Conservation (phyloP, 306 rosid species). For the Quercus bicolor region DNA sequence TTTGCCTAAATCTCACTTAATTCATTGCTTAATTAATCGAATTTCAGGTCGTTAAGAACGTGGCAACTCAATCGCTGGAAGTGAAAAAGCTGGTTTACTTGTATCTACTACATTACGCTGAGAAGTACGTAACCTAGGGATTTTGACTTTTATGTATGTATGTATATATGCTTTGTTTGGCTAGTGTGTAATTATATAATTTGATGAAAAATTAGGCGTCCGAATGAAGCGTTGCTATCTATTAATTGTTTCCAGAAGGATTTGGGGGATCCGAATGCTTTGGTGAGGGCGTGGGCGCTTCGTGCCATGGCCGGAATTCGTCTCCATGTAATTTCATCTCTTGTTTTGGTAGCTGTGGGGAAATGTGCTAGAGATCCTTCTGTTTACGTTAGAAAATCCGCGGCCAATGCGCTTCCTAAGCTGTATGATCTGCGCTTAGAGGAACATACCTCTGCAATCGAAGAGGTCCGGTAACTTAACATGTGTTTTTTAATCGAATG, state of each 20-base stretch:
- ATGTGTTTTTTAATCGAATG: background rate
- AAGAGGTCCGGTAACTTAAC: slow-evolving; percentile 63
- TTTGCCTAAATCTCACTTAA: background rate
- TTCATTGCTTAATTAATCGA: slow-evolving; percentile 5
- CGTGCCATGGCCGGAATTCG: slow-evolving; percentile 97
- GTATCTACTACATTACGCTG: slow-evolving; percentile 95
- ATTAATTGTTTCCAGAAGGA: slow-evolving; percentile 95
- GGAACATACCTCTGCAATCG: slow-evolving; percentile 62
- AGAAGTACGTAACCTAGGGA: slow-evolving; percentile 54
- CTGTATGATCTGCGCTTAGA: slow-evolving; percentile 86
- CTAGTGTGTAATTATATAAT: background rate
- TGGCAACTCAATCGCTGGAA: slow-evolving; percentile 83
- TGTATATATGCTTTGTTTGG: no score
- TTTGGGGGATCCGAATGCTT: slow-evolving; percentile 74
- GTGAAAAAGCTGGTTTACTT: slow-evolving; percentile 95
- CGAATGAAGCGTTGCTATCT: slow-evolving; percentile 89
- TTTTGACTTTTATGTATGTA: background rate
- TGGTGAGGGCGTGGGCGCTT: slow-evolving; percentile 96
- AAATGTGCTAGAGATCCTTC: slow-evolving; percentile 95
- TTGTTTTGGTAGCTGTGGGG: slow-evolving; percentile 83
- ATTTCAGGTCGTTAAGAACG: slow-evolving; percentile 89
- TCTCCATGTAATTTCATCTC: slow-evolving; percentile 81
- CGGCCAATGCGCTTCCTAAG: slow-evolving; percentile 96
- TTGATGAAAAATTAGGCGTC: slow-evolving; percentile 60
- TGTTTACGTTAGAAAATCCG: slow-evolving; percentile 87